Evolutionary conservation across 805 yeast species (phyloP).

Genomic region (Cyberlindnera bimundalis): DNA sequence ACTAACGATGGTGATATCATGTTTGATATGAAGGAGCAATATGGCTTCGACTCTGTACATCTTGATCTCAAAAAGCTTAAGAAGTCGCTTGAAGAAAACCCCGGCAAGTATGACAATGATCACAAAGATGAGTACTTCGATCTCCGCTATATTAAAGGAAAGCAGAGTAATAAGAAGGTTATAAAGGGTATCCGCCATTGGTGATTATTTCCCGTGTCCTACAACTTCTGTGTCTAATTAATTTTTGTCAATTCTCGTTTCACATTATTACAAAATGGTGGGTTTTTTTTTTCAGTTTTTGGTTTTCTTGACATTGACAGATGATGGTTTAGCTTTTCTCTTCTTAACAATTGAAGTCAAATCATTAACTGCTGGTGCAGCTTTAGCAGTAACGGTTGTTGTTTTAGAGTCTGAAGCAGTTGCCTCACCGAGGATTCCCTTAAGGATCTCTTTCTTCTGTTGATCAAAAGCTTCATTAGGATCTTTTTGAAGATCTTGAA

Average conservation of each 20-base stretch:
- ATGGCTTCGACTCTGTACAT: constrained; percentile 21
- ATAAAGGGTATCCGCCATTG: no score
- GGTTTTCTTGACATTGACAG: constrained; percentile 15
- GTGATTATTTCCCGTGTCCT: no score
- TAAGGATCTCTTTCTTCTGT: constrained; percentile 50
- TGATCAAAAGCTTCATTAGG: constrained; percentile 46
- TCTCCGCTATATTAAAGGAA: not conserved
- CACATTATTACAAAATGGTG: no score
- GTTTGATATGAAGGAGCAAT: constrained; percentile 23
- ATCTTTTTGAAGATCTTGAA: constrained; percentile 50
- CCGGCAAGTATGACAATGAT: not conserved
- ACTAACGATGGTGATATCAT: not conserved
- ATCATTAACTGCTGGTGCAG: constrained; percentile 47
- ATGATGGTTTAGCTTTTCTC: constrained; percentile 33
- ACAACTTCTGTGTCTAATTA: no score
- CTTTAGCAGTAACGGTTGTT: constrained; percentile 21
- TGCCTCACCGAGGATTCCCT: constrained; percentile 54
- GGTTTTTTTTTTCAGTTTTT: constrained; percentile 11
- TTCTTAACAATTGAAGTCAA: constrained; percentile 62
- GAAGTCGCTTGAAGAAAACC: constrained; percentile 1
- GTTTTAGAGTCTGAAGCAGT: constrained; percentile 27
- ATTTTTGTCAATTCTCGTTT: no score
- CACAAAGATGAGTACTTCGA: not conserved
- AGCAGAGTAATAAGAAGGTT: not conserved
- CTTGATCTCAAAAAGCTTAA: constrained; percentile 6